Base-by-base conservation (phyloP, 2,329 filamentous ascomycete species). In the Teratosphaeria pseudoeucalypti region DNA sequence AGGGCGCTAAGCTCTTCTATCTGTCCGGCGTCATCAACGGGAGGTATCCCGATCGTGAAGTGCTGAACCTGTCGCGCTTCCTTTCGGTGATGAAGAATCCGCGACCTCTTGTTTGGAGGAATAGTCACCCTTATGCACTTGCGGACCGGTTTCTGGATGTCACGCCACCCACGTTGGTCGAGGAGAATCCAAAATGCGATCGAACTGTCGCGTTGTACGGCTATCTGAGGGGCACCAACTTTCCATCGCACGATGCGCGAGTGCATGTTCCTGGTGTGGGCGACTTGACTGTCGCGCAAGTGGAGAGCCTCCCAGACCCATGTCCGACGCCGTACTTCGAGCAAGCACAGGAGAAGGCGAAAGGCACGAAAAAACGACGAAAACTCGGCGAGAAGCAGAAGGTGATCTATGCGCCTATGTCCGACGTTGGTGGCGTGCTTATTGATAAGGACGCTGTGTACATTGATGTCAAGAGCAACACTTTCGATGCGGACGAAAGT, bases 1-100 rank as follows among this genome's bases (percentile, higher is more conserved):
- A 96, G 70, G 94, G 94, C 58, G 94, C 95, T 6, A 96, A 99
- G 72, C 80, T 99, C 0, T 99, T 99, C 76, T 97, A 97, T 70
- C 82, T 99, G 5, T 96, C 90, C 1, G 94, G 94, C 69, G 92
- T 99, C 39, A 88, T 97, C 67, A 99, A 99, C 73, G 94, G 94
- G 52, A 83, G 94, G 64, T 99, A 99, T 70, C 95, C 94, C 0
- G 94, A 99, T 73, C 86, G 95, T 64, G 95, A 99, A 75, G 85
- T 99, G 16, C 89, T 97, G 77, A 99, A 99, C 71, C 76, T 99
- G 58, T 95, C 90, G 14, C 85, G 95, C 58, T 99, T 99, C 74
- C 81, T 99, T 65, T 95, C 90, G 23, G 91, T 99, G 65, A 99
- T 99, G 95, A 99, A 99, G 80, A 99, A 96, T 72, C 92, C 95